A percentile compares a stretch with the other conserved stretches of the same genome.
These are phyloP conservation scores for Adenanthera pavonina DNA, from an alignment of 306 rosid species.

Conservation along the genomic window DNA sequence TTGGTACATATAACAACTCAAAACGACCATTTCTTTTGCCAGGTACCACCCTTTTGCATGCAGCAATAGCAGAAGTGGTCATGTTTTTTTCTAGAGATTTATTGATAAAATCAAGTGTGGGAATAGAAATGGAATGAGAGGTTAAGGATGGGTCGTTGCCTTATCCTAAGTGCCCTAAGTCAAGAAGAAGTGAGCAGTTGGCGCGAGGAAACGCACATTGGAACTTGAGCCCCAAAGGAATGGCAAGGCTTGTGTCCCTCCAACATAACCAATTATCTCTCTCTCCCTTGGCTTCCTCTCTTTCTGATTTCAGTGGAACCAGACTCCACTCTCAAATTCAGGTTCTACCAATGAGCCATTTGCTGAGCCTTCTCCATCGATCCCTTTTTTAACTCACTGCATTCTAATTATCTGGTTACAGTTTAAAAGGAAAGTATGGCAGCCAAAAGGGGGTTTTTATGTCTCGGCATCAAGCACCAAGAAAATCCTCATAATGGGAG, in stretches of 20 bases:
- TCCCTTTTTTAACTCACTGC: neutral
- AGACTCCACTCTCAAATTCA: constrained; percentile 76
- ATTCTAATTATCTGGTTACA: constrained; percentile 33
- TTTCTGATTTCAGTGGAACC: constrained; percentile 81
- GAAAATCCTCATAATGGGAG: constrained; percentile 96
- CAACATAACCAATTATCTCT: constrained; percentile 70
- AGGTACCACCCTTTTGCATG: neutral
- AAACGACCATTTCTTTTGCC: neutral
- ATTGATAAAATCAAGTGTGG: neutral
- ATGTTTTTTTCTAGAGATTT: neutral
- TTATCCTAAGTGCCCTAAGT: constrained; percentile 60
- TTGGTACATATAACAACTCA: neutral
- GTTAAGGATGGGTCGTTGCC: constrained; percentile 61
- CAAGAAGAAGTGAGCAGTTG: constrained; percentile 44
- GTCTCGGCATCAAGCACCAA: constrained; percentile 79
- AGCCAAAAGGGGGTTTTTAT: constrained; percentile 63
- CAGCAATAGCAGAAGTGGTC: neutral
- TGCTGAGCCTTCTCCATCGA: neutral
- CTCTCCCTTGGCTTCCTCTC: constrained; percentile 87
- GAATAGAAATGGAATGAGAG: constrained; percentile 49
- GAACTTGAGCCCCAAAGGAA: constrained; percentile 42
- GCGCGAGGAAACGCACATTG: constrained; percentile 33
- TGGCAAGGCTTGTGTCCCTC: constrained; percentile 74
- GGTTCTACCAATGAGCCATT: constrained; percentile 45
- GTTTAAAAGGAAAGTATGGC: constrained; percentile 67